A percentile compares a stretch with the other conserved stretches of the same genome.
Evolutionary conservation across 441 rosid genomes (phyloP).

Genomic region (Adansonia grandidieri): DNA sequence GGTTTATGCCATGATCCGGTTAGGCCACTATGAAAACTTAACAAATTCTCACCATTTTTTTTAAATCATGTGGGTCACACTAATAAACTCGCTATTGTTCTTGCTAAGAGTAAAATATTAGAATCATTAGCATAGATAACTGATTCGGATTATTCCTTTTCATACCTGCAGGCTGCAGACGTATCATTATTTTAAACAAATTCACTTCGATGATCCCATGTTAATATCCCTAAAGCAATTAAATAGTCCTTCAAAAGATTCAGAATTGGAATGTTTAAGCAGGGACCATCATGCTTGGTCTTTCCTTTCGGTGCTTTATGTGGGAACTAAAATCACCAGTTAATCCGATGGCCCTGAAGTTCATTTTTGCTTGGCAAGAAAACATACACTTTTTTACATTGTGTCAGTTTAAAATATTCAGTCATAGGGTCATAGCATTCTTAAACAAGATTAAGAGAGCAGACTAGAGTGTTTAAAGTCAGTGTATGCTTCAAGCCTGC

Average conservation of each 20-base stretch:
- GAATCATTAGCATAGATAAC: not conserved
- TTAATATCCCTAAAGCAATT: not conserved
- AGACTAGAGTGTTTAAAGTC: not conserved
- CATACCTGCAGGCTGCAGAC: not conserved
- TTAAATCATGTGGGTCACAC: not conserved
- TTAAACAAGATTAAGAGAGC: constrained; percentile 1
- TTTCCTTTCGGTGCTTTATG: not conserved
- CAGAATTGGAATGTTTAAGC: not conserved
- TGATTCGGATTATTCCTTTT: not conserved
- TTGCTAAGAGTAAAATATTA: not conserved
- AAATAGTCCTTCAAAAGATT: not conserved
- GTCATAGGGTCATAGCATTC: not conserved
- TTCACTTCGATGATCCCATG: not conserved
- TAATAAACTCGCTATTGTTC: not conserved
- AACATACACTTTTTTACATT: not conserved
- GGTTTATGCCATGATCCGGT: not conserved
- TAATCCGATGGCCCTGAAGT: not conserved
- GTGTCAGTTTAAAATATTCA: not conserved
- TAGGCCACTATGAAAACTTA: not conserved
- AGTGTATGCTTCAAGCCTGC: constrained; percentile 15
- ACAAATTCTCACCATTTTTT: not conserved
- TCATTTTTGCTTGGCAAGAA: not conserved
- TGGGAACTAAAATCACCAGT: not conserved
- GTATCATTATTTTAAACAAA: not conserved
- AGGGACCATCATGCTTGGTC: not conserved